Evolutionary conservation across 441 rosid genomes (phyloP), one percentile per base, ranked within the genome.

Genomic region (Rhodomyrtus psidioides): DNA sequence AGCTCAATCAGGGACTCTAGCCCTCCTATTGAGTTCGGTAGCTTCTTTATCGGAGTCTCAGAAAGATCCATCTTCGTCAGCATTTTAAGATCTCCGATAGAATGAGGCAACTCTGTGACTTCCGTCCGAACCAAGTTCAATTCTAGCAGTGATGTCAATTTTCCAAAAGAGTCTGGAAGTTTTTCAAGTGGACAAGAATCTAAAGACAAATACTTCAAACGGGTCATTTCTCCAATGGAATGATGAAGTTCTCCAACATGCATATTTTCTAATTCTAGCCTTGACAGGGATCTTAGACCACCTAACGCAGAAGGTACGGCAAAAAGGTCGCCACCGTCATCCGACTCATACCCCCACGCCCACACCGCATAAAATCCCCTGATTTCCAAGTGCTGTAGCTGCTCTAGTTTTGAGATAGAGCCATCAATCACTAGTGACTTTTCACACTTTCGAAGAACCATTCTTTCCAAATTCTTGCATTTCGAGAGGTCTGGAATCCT

Each of bases 51-150:
- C 6, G 9, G 1, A 60, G 70, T 27, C 10, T 0, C 0, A 1
- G 0, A 0, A 15, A 60, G 39, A 28, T 0, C 3, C 70, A 60
- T 14, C 39, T 0, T 28, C 17, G 6, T 60, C 39, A 28, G 15
- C 39, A 27, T 60, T 59, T 27, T 59, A 14, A 59, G 5, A 59
- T 59, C 34, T 59, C 34, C 65, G 0, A 59, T 59, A 59, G 9
- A 14, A 59, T 27, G 9, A 6, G 65, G 65, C 34, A 59, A 59
- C 9, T 59, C 10, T 27, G 2, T 14, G 65, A 59, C 14, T 27
- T 14, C 0, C 0, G 10, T 59, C 2, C 0, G 0, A 6, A 0
- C 1, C 65, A 59, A 59, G 2, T 59, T 0, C 4, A 60, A 60
- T 28, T 28, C 42, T 15, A 57, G 6, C 14, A 81, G 17, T 19